A percentile compares a stretch with the other conserved stretches of the same genome.
These are phyloP conservation scores for Penicillium corylophilum DNA, from an alignment of 2,329 filamentous ascomycete species.

Conservation along the genomic window DNA sequence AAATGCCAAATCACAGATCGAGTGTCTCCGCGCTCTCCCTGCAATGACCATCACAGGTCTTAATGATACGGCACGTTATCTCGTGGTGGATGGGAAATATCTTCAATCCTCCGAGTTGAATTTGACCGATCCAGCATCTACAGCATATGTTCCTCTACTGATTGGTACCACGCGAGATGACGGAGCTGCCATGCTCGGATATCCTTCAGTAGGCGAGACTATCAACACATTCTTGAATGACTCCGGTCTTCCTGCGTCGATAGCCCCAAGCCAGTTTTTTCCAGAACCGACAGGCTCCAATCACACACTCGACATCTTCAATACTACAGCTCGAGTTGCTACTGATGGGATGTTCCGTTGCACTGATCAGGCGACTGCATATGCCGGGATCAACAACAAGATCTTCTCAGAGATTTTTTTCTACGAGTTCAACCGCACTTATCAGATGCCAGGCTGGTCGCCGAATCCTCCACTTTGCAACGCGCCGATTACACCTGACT, in stretches of 20 bases:
- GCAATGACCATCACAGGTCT: conserved; percentile 11
- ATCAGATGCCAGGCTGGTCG: conserved; percentile 50
- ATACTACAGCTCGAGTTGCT: conserved; percentile 54
- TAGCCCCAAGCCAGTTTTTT: conserved; percentile 13
- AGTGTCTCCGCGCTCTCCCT: conserved; percentile 46
- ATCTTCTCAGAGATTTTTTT: conserved; percentile 55
- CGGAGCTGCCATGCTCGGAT: conserved; percentile 48
- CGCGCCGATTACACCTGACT: conserved; percentile 40
- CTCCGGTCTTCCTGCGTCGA: conserved; percentile 7
- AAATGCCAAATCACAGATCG: conserved; percentile 43
- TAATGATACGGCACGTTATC: conserved; percentile 13
- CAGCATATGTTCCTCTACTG: conserved; percentile 23
- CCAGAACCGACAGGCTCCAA: conserved; percentile 51
- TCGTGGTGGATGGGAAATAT: conserved; percentile 22
- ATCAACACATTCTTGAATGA: conserved; percentile 47
- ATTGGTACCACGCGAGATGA: conserved; percentile 25
- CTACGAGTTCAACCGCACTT: conserved; percentile 60
- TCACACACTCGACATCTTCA: conserved; percentile 57
- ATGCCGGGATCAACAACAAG: conserved; percentile 46
- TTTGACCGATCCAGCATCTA: conserved; percentile 8
- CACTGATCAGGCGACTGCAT: conserved; percentile 59
- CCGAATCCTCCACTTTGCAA: conserved; percentile 53
- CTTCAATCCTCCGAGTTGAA: conserved; percentile 16
- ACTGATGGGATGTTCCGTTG: conserved; percentile 63
- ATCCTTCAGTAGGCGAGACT: conserved; percentile 44